phyloP scores from a whole-genome alignment of 2,329 filamentous ascomycete species.

The Aspergillus melleus region DNA sequence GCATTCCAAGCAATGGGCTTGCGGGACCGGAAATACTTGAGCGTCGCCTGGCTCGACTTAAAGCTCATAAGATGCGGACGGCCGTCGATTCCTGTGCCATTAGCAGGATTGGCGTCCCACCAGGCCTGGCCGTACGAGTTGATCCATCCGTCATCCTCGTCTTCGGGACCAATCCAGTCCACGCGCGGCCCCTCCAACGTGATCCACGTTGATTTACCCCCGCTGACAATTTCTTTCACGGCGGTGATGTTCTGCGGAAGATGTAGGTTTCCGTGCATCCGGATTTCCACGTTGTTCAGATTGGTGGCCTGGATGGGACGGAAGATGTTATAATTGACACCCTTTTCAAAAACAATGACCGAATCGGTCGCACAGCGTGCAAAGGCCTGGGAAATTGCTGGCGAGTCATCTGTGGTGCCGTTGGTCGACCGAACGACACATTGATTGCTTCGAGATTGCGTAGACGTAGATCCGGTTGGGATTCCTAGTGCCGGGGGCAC shows the following conservation, averaged over 20 bases:
- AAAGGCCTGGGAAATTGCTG: conserved; percentile 40
- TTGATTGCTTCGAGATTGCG: conserved; percentile 6
- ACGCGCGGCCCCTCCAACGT: conserved; percentile 27
- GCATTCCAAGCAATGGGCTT: conserved; percentile 49
- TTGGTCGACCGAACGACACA: conserved; percentile 34
- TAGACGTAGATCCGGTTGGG: not conserved
- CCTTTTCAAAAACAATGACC: conserved; percentile 40
- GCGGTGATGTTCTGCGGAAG: conserved; percentile 43
- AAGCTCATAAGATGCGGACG: conserved; percentile 46
- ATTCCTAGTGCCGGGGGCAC: not conserved
- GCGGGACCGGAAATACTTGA: conserved; percentile 43
- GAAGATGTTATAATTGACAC: conserved; percentile 46
- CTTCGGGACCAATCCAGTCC: conserved; percentile 32
- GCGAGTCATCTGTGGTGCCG: conserved; percentile 42
- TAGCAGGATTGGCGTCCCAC: conserved; percentile 47
- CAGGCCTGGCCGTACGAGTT: conserved; percentile 48
- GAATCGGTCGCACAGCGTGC: conserved; percentile 34
- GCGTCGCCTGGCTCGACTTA: conserved; percentile 36
- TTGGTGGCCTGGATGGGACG: conserved; percentile 41
- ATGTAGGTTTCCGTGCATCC: conserved; percentile 46
- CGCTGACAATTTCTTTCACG: conserved; percentile 38
- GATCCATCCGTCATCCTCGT: conserved; percentile 46
- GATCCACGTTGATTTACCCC: conserved; percentile 39
- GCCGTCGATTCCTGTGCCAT: conserved; percentile 39
- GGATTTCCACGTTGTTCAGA: conserved; percentile 45